Evolutionary conservation across 257 asterid genomes (phyloP).

Genomic region (Nicotiana sylvestris): DNA sequence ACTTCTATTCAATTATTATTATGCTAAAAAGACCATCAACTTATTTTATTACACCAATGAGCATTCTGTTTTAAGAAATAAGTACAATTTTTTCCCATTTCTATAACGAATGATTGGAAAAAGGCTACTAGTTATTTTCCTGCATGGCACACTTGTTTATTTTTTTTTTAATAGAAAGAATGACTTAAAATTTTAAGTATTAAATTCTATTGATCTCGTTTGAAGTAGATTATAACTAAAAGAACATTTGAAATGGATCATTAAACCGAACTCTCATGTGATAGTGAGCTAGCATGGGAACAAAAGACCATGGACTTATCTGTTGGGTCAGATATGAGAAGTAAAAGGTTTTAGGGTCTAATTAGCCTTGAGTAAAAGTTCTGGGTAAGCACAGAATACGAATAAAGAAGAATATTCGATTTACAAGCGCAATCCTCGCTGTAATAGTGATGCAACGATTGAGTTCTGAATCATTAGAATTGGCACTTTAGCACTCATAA

Average conservation of each 20-base stretch:
- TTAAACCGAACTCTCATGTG: background rate
- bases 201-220: too few relatives aligned
- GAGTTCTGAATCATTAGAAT: background rate
- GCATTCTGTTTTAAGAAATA: background rate
- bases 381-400: background rate
- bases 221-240: too few relatives aligned
- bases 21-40: background rate
- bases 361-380: background rate
- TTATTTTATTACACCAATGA: background rate
- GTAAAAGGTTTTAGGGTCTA: background rate
- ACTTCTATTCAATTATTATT: too few relatives aligned
- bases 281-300: background rate
- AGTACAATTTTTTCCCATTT: background rate
- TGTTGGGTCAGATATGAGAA: background rate
- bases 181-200: too few relatives aligned
- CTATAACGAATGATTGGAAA: background rate
- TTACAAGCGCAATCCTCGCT: background rate
- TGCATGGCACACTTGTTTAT: background rate
- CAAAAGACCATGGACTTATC: background rate
- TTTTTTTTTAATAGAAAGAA: too few relatives aligned
- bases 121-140: background rate
- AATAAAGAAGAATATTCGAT: constrained; percentile 2
- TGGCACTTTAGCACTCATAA: background rate
- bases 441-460: background rate
- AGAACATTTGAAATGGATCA: too few relatives aligned